These are phyloP conservation scores for Didymella arachidicola DNA, from an alignment of 2,329 filamentous ascomycete genomes.

Conservation along the genomic window DNA sequence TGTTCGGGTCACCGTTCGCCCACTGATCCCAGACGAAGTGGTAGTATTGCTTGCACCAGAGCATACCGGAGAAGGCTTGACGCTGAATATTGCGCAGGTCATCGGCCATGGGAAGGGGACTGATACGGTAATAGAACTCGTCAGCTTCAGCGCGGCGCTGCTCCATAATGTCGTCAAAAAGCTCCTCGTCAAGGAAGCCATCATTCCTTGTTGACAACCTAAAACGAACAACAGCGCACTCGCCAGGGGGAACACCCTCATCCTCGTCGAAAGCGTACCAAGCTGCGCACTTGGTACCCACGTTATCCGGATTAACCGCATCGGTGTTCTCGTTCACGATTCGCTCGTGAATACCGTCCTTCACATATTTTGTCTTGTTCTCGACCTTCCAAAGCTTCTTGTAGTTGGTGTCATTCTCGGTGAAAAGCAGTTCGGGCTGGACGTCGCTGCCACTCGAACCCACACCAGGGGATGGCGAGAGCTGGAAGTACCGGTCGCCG, in stretches of 20 bases:
- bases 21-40: conserved; percentile 98
- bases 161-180: conserved; percentile 90
- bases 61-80: conserved; percentile 94
- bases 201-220: conserved; percentile 79
- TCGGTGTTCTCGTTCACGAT: conserved; percentile 83
- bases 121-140: conserved; percentile 94
- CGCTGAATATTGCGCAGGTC: conserved; percentile 94
- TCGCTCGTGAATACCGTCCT: conserved; percentile 91
- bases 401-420: conserved; percentile 94
- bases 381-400: conserved; percentile 74
- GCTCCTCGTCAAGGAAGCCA: conserved; percentile 86
- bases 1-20: conserved; percentile 90
- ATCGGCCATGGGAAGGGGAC: conserved; percentile 90
- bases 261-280: conserved; percentile 94
- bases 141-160: conserved; percentile 87
- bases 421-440: conserved; percentile 85
- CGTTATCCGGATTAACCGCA: conserved; percentile 79
- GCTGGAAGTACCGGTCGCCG: conserved; percentile 81
- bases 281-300: conserved; percentile 86
- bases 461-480: conserved; percentile 89
- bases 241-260: conserved; percentile 84
- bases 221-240: conserved; percentile 95
- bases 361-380: conserved; percentile 86
- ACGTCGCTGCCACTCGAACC: conserved; percentile 82
- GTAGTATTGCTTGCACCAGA: conserved; percentile 98